Base-by-base conservation (phyloP, 2,329 filamentous ascomycete genomes). In the Trichoderma gracile region DNA sequence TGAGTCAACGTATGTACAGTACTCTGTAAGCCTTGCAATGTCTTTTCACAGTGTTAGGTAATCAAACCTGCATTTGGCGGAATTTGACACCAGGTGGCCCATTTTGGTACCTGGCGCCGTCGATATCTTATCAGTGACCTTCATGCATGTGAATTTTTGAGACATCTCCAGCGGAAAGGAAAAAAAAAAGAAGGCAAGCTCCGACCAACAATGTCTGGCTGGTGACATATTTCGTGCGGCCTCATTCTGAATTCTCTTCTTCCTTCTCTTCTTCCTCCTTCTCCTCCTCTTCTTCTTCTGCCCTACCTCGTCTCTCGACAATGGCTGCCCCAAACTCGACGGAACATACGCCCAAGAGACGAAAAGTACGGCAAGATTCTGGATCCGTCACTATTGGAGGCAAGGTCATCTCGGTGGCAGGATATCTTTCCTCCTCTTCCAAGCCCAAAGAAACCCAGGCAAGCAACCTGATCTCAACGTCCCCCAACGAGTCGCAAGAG, bases 341-440 rank as follows among this genome's bases (percentile, higher is more conserved):
- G 50, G 65, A 66, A 21, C 73, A 69, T 46, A 72, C 75, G 3
- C 63, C 74, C 15, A 81, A 80, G 68, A 79, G 74, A 67, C 74
- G 75, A 17, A 80, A 78, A 67, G 73, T 69, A 8, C 66, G 67
- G 57, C 70, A 73, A 21, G 71, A 67, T 60, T 67, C 71, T 2
- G 75, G 80, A 55, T 71, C 79, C 5, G 68, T 85, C 63, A 80
- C 74, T 25, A 77, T 85, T 40, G 81, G 81, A 15, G 75, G 79
- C 30, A 85, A 81, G 63, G 71, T 74, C 14, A 81, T 85, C 25
- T 82, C 80, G 0, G 69, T 85, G 0, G 78, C 80, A 25, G 82
- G 80, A 7, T 85, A 84, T 66, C 74, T 85, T 54, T 77, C 76
- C 68, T 42, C 57, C 52, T 77, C 76, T 68, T 19, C 61, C 12